Evolutionary conservation across 163 green algal species (phyloP).

Genomic region (Scenedesmus sp.): DNA sequence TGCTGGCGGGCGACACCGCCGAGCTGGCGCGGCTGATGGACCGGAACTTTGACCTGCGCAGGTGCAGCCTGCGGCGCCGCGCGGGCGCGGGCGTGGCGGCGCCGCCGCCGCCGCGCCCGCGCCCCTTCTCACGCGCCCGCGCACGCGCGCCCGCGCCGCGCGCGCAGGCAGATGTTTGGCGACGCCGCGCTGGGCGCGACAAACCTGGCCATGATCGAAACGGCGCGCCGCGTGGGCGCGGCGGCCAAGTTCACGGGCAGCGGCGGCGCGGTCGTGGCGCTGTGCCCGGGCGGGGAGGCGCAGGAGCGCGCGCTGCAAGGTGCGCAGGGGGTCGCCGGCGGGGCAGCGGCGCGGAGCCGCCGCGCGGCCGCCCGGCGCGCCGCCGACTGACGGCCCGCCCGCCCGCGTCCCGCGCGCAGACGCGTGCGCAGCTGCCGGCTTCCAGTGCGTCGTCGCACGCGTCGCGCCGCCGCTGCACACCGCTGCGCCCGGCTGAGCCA

Average conservation of each 20-base stretch:
- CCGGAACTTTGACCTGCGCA: slow-evolving; percentile 70
- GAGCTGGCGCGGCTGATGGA: slow-evolving; percentile 68
- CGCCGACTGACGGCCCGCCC: too few relatives aligned
- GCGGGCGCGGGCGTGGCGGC: too few relatives aligned
- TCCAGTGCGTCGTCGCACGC: slow-evolving; percentile 22
- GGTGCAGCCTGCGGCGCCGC: not conserved
- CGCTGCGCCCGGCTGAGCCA: too few relatives aligned
- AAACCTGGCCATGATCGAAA: slow-evolving; percentile 73
- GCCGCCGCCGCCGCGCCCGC: too few relatives aligned
- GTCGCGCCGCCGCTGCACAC: slow-evolving; percentile 12
- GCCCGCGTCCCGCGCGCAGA: slow-evolving; percentile 33
- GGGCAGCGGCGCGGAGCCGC: too few relatives aligned
- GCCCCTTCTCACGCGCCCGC: too few relatives aligned
- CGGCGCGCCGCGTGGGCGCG: slow-evolving; percentile 53
- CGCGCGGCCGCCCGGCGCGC: too few relatives aligned
- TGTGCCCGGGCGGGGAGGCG: slow-evolving; percentile 49
- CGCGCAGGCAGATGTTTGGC: slow-evolving; percentile 66
- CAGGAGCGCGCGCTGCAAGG: slow-evolving; percentile 41
- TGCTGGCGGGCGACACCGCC: slow-evolving; percentile 46
- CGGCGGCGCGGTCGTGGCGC: slow-evolving; percentile 77
- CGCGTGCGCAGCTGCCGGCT: slow-evolving; percentile 22
- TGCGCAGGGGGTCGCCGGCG: not conserved
- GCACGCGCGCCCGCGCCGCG: too few relatives aligned
- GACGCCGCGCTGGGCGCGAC: slow-evolving; percentile 64
- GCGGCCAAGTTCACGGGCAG: slow-evolving; percentile 83